Evolutionary conservation across 23 red algal species (phyloP), one percentile per base, ranked within the genome.

Genomic region (Chondrus crispus): DNA sequence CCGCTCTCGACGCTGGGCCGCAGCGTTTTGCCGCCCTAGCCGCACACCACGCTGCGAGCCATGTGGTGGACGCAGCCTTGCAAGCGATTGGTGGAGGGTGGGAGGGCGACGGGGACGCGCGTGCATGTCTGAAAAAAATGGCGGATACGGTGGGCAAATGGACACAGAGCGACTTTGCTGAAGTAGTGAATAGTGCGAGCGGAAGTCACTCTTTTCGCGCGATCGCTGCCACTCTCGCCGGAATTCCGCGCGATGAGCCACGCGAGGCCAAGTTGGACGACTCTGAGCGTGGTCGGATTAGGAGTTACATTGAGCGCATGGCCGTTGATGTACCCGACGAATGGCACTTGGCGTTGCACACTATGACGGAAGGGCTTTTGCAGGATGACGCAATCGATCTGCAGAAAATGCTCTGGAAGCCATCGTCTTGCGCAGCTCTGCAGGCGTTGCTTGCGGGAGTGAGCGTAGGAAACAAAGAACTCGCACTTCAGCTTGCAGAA

Each of bases 141-240:
- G 90, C 71, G 2, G 68, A 16, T 24, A 79, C 52, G 2, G 57
- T 90, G 16, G 32, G 50, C 26, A 37, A 71, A 9, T 93, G 80
- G 90, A 62, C 49, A 12, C 80, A 70, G 46, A 46, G 64, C 26
- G 80, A 62, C 20, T 4, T 63, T 72, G 44, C 46, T 19, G 79
- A 74, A 8, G 66, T 93, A 13, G 43, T 93, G 62, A 50, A 50
- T 3, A 85, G 40, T 73, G 33, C 90, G 10, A 55, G 57, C 62
- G 90, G 90, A 49, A 85, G 80, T 85, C 90, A 93, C 77, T 79
- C 85, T 22, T 93, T 93, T 77, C 80, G 90, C 13, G n/a, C 79
- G 42, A 45, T 52, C 22, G 57, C 85, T n/a, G 70, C 77, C 28
- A 44, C 49, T 4, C 79, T 93, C 46, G 78, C 79, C 30, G 90